A percentile compares a stretch with the other conserved stretches of the same genome.
phyloP scores from a whole-genome alignment of 345 rosid genomes.

The Citrus mangshanensis region DNA sequence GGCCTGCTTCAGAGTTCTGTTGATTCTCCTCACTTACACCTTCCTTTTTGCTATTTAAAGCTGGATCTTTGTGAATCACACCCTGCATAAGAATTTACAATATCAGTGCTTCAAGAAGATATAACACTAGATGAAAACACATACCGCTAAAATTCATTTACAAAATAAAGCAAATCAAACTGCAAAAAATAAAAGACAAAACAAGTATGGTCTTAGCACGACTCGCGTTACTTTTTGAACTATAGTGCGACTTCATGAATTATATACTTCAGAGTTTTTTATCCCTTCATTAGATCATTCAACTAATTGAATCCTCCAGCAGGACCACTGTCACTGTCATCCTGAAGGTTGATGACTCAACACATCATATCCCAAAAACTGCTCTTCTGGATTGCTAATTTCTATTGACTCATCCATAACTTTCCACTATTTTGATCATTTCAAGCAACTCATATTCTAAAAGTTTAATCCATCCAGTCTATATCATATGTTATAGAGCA shows the following conservation, averaged over 20 bases:
- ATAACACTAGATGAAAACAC: background rate
- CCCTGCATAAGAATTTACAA: background rate
- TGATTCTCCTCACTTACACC: conserved; percentile 27
- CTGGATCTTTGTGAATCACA: conserved; percentile 29
- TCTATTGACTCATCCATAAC: background rate
- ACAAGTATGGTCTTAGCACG: background rate
- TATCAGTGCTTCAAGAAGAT: background rate
- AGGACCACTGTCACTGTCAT: background rate
- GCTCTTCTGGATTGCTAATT: background rate
- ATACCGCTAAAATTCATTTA: background rate
- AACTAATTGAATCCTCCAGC: background rate
- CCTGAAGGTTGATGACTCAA: background rate
- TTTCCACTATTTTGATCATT: background rate
- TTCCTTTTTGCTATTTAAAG: conserved; percentile 21
- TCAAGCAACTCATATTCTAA: background rate
- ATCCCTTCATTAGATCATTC: background rate
- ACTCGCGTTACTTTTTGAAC: background rate
- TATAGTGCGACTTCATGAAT: background rate
- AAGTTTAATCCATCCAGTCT: background rate
- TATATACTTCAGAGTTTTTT: background rate
- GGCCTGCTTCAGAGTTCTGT: conserved; percentile 30
- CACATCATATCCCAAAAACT: background rate
- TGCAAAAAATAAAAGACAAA: background rate
- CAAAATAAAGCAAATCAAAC: background rate
- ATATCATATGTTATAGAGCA: background rate